A percentile compares a stretch with the other conserved stretches of the same genome.
phyloP scores from a whole-genome alignment of 2,329 filamentous ascomycete genomes.

The Aspergillus bombycis region DNA sequence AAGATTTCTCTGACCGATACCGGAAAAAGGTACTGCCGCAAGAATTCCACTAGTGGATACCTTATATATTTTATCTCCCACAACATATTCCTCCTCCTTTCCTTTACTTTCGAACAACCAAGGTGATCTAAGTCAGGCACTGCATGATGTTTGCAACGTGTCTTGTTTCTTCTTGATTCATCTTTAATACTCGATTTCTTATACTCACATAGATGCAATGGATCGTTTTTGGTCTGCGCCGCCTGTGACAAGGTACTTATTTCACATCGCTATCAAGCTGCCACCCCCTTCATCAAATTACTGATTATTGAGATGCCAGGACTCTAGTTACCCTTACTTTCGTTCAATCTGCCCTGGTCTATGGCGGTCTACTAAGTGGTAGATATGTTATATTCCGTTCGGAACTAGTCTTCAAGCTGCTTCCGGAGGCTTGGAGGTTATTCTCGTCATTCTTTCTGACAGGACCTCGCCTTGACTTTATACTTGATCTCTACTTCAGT shows the following conservation, averaged over 20 bases:
- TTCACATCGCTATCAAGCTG: not conserved
- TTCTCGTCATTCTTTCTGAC: conserved; percentile 63
- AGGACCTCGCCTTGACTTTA: conserved; percentile 57
- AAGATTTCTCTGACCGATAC: no score
- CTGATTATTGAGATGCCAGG: conserved; percentile 52
- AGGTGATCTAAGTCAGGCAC: not conserved
- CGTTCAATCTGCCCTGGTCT: conserved; percentile 62
- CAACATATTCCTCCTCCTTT: conserved; percentile 2
- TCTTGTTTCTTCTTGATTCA: not conserved
- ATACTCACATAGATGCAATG: conserved; percentile 42
- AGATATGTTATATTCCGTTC: conserved; percentile 59
- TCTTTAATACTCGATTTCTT: not conserved
- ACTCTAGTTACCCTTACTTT: conserved; percentile 69
- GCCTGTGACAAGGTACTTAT: conserved; percentile 65
- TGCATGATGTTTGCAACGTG: conserved; percentile 6
- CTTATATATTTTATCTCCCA: conserved; percentile 20
- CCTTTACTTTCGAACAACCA: not conserved
- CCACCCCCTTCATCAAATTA: conserved; percentile 46
- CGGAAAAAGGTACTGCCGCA: not conserved
- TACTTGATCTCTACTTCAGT: conserved; percentile 76
- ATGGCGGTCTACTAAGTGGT: conserved; percentile 59
- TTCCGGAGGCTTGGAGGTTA: conserved; percentile 64
- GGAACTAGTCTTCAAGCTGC: conserved; percentile 56
- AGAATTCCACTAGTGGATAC: conserved; percentile 11
- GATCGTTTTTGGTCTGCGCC: conserved; percentile 68